Evolutionary conservation across 495 filamentous ascomycete species (phyloP), one percentile per base, ranked within the genome.

Genomic region (Cercophora newfieldiana): DNA sequence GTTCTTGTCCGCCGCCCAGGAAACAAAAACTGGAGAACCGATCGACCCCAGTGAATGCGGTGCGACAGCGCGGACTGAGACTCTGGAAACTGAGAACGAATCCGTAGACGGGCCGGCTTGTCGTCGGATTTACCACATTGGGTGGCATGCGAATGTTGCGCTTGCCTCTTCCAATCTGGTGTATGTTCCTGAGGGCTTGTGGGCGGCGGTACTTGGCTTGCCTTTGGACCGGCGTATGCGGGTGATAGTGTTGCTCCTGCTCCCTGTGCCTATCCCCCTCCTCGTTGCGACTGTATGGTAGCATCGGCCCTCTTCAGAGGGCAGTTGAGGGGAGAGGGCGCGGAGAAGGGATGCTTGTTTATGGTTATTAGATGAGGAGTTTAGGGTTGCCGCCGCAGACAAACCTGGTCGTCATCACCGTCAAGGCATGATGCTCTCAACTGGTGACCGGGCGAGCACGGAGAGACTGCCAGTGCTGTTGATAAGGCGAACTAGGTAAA

Each of bases 11-110:
- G 19, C 44, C n/a, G 48, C 26, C 8, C 21, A 28, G 56, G 64
- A 67, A 67, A 67, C 66, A 64, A 67, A 67, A 67, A 67, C n/a
- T 67, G 66, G 66, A 49, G 66, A 67, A 67, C 25, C n/a, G 50
- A 63, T 59, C 59, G 59, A 21, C 59, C 37, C 51, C 28, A 51
- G 55, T 29, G 60, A 28, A 50, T 62, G 60, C 60, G 28, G 44
- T 62, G 60, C 47, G 60, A 51, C 59, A 10, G 30, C 28, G 21
- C 25, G 16, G 56, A 12, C 30, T n/a, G 54, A 4, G n/a, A n/a
- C n/a, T n/a, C n/a, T 30, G 29, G 50, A 53, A 22, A 53, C 2
- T 22, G 50, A 48, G 57, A 22, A 57, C 26, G 55, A 28, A 30
- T 21, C n/a, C 10, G 55, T 30, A 30, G 57, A 24, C 22, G 57